Evolutionary conservation across 345 rosid species (phyloP).

Genomic region (Lumnitzera littorea): DNA sequence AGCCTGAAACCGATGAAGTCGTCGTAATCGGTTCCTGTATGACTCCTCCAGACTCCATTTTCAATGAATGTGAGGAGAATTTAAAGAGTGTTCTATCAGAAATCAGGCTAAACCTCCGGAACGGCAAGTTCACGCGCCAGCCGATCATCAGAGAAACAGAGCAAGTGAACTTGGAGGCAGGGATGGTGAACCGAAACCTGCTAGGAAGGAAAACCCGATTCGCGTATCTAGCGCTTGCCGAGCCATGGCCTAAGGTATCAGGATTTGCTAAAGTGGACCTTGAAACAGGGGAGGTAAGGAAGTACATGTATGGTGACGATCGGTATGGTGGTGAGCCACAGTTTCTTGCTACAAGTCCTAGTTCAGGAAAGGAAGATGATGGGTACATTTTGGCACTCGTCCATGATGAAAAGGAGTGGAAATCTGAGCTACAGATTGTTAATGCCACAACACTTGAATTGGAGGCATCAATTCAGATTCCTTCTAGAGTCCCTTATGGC

Average conservation of each 20-base stretch:
- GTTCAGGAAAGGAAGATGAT: constrained; percentile 39
- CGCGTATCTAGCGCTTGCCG: constrained; percentile 71
- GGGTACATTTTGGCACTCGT: constrained; percentile 64
- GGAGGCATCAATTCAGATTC: constrained; percentile 59
- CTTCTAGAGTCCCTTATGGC: constrained; percentile 85
- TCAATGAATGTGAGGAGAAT: constrained; percentile 72
- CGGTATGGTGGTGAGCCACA: constrained; percentile 76
- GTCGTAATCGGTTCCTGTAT: constrained; percentile 84
- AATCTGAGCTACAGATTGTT: constrained; percentile 70
- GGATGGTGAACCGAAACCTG: constrained; percentile 72
- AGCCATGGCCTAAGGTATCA: constrained; percentile 90
- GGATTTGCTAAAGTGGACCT: constrained; percentile 80
- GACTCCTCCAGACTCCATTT: constrained; percentile 89
- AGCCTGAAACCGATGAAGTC: constrained; percentile 67
- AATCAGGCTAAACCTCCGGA: constrained; percentile 56
- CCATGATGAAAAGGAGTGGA: constrained; percentile 70
- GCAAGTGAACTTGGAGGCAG: constrained; percentile 75
- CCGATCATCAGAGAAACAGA: constrained; percentile 40
- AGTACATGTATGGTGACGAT: constrained; percentile 49
- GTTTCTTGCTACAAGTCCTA: constrained; percentile 40
- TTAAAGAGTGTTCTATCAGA: constrained; percentile 67
- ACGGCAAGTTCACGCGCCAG: constrained; percentile 60
- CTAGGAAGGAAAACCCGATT: constrained; percentile 68
- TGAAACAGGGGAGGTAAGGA: constrained; percentile 42
- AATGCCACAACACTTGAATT: constrained; percentile 50